These are phyloP conservation scores for Notholithocarpus densiflorus DNA, from an alignment of 306 rosid species.

Conservation along the genomic window DNA sequence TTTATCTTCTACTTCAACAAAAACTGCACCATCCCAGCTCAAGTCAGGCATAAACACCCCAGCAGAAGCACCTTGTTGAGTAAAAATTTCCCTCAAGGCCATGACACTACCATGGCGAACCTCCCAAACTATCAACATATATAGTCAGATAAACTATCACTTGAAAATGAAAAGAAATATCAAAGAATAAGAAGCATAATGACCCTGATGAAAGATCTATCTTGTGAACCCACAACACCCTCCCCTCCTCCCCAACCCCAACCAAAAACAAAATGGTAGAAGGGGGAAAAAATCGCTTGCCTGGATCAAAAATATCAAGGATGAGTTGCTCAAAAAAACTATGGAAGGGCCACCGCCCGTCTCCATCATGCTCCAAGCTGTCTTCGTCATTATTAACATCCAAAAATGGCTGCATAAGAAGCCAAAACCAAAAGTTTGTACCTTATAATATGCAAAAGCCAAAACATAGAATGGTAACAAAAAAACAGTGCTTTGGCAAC, in stretches of 20 bases:
- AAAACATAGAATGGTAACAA: conserved; percentile 1
- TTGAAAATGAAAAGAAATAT: background rate
- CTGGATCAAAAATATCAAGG: conserved; percentile 92
- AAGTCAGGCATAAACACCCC: conserved; percentile 62
- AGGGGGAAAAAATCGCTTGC: conserved; percentile 35
- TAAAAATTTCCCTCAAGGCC: conserved; percentile 94
- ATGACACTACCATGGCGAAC: conserved; percentile 92
- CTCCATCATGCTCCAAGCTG: conserved; percentile 63
- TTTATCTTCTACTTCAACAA: conserved; percentile 53
- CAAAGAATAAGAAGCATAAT: background rate
- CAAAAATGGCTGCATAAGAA: conserved; percentile 38
- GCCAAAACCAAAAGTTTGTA: conserved; percentile 20
- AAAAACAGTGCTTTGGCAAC: background rate
- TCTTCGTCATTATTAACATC: conserved; percentile 61
- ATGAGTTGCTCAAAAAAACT: conserved; percentile 82
- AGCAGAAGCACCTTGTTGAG: conserved; percentile 92
- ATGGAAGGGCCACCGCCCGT: conserved; percentile 85
- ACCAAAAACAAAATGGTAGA: background rate
- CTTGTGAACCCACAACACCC: background rate
- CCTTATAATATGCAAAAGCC: background rate
- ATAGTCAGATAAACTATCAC: conserved; percentile 21
- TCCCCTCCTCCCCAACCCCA: too few species aligned
- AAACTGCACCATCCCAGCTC: conserved; percentile 34
- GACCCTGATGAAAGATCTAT: background rate
- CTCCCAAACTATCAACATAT: conserved; percentile 78